Percentiles rank a stretch among this genome's conserved stretches.
These are phyloP conservation scores for Aspergillus homomorphus DNA, from an alignment of 495 filamentous ascomycete genomes.

Conservation along the genomic window DNA sequence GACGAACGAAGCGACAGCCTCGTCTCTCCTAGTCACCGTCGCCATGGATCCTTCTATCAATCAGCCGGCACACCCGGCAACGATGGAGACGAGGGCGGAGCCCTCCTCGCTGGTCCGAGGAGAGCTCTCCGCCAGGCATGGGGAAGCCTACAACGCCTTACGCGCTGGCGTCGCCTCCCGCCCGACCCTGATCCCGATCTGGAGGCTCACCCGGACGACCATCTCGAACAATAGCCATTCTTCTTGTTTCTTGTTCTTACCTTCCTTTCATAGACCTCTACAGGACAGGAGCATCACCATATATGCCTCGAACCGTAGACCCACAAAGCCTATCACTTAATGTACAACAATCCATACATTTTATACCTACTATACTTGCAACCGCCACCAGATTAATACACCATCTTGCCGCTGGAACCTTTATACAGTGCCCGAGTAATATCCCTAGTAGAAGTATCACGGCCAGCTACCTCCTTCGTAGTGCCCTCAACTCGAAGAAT, in stretches of 20 bases:
- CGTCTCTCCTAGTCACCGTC: not conserved
- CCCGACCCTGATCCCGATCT: conserved; percentile 8
- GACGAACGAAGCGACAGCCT: conserved; percentile 14
- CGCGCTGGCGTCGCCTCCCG: conserved; percentile 22
- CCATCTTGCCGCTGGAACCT: too few species aligned
- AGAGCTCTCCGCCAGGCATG: conserved; percentile 27
- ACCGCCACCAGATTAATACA: too few species aligned
- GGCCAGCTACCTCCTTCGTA: too few species aligned
- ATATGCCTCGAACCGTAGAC: not conserved
- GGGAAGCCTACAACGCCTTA: conserved; percentile 27
- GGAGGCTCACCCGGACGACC: conserved; percentile 10
- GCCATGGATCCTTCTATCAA: not conserved
- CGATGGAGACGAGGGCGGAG: not conserved
- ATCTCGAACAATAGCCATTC: not conserved
- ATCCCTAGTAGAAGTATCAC: too few species aligned
- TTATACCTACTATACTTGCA: not conserved
- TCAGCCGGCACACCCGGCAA: not conserved
- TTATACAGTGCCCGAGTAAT: too few species aligned
- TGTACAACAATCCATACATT: not conserved
- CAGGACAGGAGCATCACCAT: not conserved
- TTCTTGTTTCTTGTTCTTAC: conserved; percentile 1
- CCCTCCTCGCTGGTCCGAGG: conserved; percentile 36
- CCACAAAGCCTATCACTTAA: not conserved
- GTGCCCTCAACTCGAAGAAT: too few species aligned
- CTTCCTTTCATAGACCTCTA: not conserved